These are phyloP conservation scores for Lasiosphaeria ovina DNA, from an alignment of 495 filamentous ascomycete species.

Conservation along the genomic window DNA sequence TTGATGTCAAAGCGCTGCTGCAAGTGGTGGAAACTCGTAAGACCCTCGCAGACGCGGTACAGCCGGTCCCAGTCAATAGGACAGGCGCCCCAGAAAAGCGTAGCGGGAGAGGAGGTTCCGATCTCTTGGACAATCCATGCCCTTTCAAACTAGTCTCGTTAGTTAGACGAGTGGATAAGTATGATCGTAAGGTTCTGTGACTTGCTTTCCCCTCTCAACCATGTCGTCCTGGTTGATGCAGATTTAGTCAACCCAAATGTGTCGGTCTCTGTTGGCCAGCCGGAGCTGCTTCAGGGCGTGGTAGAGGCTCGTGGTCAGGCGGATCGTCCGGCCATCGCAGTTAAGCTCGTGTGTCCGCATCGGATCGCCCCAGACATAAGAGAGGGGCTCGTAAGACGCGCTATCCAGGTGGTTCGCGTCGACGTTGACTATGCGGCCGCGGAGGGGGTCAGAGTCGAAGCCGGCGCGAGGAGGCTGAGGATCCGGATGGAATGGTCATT, in stretches of 20 bases:
- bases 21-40: constrained; percentile 27
- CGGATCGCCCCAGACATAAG: too few relatives aligned
- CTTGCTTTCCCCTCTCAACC: constrained; percentile 23
- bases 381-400: too few relatives aligned
- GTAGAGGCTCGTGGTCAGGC: background rate
- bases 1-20: constrained; percentile 19
- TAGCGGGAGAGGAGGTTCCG: constrained; percentile 19
- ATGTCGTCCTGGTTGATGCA: constrained; percentile 37
- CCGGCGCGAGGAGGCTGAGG: too few relatives aligned
- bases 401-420: too few relatives aligned
- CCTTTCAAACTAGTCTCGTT: constrained; percentile 20
- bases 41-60: constrained; percentile 19
- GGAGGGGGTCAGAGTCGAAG: too few relatives aligned
- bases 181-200: too few relatives aligned
- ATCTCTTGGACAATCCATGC: constrained; percentile 28
- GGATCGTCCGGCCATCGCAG: background rate
- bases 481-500: too few relatives aligned
- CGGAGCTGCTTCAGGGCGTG: background rate
- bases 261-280: background rate
- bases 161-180: constrained; percentile 25
- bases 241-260: constrained; percentile 36
- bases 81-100: background rate
- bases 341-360: too few relatives aligned
- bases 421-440: too few relatives aligned
- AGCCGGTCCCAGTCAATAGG: constrained; percentile 21